These are phyloP conservation scores for Lachnellula hyalina DNA, from an alignment of 2,329 filamentous ascomycete species.

Conservation along the genomic window DNA sequence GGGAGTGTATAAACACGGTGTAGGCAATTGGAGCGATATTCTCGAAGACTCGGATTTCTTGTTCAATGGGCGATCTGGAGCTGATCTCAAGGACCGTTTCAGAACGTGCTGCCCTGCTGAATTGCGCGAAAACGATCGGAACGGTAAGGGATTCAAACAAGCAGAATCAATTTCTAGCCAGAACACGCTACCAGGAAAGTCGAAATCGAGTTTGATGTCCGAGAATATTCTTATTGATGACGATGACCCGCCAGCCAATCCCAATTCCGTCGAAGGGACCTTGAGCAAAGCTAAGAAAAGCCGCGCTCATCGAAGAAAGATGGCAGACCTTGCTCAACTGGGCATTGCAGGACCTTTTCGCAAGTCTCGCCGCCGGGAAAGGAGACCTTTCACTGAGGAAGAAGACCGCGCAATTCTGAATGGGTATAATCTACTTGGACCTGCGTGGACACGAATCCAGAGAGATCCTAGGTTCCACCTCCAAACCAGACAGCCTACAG, in stretches of 20 bases:
- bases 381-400: conserved; percentile 55
- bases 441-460: conserved; percentile 62
- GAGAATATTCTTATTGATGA: conserved; percentile 47
- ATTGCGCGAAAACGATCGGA: conserved; percentile 42
- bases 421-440: conserved; percentile 54
- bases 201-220: conserved; percentile 45
- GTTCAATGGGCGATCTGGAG: conserved; percentile 57
- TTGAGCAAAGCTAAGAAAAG: conserved; percentile 43
- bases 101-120: conserved; percentile 61
- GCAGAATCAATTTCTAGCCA: conserved; percentile 8
- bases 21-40: conserved; percentile 62
- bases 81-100: conserved; percentile 62
- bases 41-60: conserved; percentile 54
- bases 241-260: conserved; percentile 13
- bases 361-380: conserved; percentile 54
- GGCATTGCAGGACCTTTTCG: conserved; percentile 60
- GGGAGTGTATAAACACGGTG: conserved; percentile 56
- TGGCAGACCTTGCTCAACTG: conserved; percentile 50
- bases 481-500: conserved; percentile 55
- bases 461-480: conserved; percentile 53
- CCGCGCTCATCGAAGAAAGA: conserved; percentile 49
- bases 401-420: conserved; percentile 59
- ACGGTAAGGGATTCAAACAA: conserved; percentile 10
- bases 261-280: conserved; percentile 24
- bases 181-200: conserved; percentile 28